These are phyloP conservation scores for Pseudogymnoascus sp. DNA, from an alignment of 2,329 filamentous ascomycete species.

Conservation along the genomic window DNA sequence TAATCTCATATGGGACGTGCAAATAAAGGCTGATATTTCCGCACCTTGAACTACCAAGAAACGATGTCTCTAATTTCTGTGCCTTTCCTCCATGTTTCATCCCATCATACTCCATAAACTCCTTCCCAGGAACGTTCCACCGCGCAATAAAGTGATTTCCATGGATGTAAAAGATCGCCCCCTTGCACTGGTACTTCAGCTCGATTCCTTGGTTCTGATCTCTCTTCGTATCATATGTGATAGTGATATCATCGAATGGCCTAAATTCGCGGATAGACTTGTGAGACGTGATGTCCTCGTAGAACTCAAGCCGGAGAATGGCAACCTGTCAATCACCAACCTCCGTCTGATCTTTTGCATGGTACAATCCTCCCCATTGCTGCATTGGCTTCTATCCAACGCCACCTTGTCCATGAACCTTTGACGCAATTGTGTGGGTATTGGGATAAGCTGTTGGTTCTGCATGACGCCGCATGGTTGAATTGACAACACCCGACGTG, in stretches of 20 bases:
- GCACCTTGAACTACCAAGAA: too few species aligned
- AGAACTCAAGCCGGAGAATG: not conserved
- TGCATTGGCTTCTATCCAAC: too few species aligned
- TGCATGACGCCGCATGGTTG: too few species aligned
- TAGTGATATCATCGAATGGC: not conserved
- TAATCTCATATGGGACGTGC: too few species aligned
- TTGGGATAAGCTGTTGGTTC: too few species aligned
- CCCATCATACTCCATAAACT: not conserved
- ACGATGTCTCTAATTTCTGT: too few species aligned
- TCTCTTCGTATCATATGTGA: not conserved
- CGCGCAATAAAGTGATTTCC: not conserved
- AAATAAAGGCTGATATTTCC: too few species aligned
- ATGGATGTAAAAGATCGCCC: not conserved
- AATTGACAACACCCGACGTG: too few species aligned
- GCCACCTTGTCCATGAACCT: too few species aligned
- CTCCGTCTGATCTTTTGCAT: not conserved
- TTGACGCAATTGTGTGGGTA: too few species aligned
- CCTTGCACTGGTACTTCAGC: not conserved
- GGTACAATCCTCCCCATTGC: too few species aligned
- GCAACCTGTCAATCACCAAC: not conserved
- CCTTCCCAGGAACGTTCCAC: not conserved
- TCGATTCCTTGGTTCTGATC: not conserved
- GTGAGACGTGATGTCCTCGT: not conserved
- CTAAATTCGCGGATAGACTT: not conserved
- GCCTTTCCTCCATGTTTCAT: too few species aligned